Percentiles rank a stretch among this genome's conserved stretches.
phyloP scores from a whole-genome alignment of 495 filamentous ascomycete species.

The Lichenothelia convexa region DNA sequence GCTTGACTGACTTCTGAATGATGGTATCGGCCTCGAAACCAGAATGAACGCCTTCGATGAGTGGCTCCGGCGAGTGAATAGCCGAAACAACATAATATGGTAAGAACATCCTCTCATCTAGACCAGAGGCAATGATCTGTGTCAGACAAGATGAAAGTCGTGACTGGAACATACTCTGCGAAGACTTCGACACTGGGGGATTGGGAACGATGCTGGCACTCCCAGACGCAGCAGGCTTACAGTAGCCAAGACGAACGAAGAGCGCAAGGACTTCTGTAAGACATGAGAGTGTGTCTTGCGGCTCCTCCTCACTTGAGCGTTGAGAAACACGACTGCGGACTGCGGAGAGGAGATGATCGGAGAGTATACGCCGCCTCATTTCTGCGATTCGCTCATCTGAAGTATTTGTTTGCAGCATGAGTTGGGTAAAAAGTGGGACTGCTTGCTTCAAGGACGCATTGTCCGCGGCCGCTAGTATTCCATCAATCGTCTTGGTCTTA shows the following conservation, averaged over 20 bases:
- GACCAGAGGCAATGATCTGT: conserved; percentile 32
- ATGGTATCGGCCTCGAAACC: not conserved
- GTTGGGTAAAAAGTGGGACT: conserved; percentile 27
- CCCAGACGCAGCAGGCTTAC: conserved; percentile 15
- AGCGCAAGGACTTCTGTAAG: conserved; percentile 1
- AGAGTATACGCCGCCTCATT: conserved; percentile 29
- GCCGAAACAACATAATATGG: not conserved
- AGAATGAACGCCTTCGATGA: too few species aligned
- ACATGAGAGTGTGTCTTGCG: not conserved
- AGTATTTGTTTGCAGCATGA: conserved; percentile 21
- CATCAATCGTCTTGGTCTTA: conserved; percentile 75
- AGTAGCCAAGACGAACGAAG: conserved; percentile 24
- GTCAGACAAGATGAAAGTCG: conserved; percentile 49
- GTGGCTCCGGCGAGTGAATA: not conserved
- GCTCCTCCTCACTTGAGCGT: too few species aligned
- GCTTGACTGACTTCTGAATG: not conserved
- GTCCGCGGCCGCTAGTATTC: conserved; percentile 45
- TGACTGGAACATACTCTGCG: conserved; percentile 49
- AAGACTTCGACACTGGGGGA: conserved; percentile 35
- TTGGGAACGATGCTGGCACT: conserved; percentile 19
- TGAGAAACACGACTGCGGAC: conserved; percentile 25
- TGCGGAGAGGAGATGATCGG: conserved; percentile 33
- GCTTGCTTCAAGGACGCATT: conserved; percentile 23
- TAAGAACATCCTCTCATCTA: not conserved
- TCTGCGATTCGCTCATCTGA: conserved; percentile 20